Conservation (phyloP, 1,284 basidiomycete species). For the Ustilago crameri region DNA sequence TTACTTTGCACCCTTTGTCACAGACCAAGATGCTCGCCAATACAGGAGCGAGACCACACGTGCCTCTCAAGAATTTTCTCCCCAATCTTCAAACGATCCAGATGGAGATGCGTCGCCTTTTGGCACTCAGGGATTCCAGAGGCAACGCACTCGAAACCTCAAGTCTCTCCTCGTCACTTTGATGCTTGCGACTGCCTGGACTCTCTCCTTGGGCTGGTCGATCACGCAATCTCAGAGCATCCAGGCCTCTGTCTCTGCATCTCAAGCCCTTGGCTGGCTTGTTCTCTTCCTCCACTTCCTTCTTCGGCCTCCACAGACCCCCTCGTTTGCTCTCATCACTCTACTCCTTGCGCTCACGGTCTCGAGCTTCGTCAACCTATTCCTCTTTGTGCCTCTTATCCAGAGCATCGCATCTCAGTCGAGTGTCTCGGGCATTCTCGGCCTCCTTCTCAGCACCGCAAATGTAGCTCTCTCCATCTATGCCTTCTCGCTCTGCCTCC, state of each 20-base stretch:
- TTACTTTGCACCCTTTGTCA: constrained; percentile 39
- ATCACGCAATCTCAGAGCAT: background rate
- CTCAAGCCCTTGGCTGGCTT: constrained; percentile 17
- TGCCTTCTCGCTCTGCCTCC: constrained; percentile 26
- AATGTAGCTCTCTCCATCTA: constrained; percentile 25
- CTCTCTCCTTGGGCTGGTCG: background rate
- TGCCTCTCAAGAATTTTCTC: background rate
- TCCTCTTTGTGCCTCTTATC: constrained; percentile 19
- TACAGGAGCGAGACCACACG: constrained; percentile 10
- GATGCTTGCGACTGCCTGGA: constrained; percentile 18
- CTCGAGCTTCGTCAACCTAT: constrained; percentile 12
- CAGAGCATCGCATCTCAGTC: background rate
- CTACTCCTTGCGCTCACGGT: constrained; percentile 20
- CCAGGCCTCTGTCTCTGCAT: background rate
- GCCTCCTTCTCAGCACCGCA: constrained; percentile 3
- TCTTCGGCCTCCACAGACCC: constrained; percentile 27
- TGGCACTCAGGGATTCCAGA: constrained; percentile 9
- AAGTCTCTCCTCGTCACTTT: constrained; percentile 17
- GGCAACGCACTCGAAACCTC: constrained; percentile 25
- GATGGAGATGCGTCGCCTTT: background rate
- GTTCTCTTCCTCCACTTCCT: constrained; percentile 24
- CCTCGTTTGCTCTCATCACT: constrained; percentile 15
- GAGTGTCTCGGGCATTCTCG: background rate
- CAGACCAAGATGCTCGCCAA: constrained; percentile 25
- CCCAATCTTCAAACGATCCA: background rate